Evolutionary conservation across 495 filamentous ascomycete species (phyloP).

Genomic region (Lepraria neglecta): DNA sequence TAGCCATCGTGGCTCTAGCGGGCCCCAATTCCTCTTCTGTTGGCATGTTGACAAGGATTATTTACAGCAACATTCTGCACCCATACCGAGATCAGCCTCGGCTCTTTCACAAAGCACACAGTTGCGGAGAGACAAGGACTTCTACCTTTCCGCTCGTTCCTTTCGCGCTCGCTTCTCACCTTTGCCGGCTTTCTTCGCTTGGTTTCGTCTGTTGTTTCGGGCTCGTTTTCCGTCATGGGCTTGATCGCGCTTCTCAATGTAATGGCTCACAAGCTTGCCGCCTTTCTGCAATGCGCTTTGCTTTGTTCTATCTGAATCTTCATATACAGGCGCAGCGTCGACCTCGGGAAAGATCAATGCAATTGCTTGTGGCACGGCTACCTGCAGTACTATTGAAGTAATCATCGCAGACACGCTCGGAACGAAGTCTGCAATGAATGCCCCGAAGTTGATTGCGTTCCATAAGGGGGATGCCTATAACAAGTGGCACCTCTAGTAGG

Average conservation of each 20-base stretch:
- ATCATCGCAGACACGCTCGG: not conserved
- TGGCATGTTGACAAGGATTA: not conserved
- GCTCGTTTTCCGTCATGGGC: not conserved
- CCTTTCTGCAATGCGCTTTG: not conserved
- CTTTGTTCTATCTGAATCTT: not conserved
- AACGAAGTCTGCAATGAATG: not conserved
- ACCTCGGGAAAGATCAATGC: slow-evolving; percentile 50
- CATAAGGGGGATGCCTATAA: no score
- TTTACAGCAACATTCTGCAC: slow-evolving; percentile 4
- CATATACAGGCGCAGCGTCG: slow-evolving; percentile 33
- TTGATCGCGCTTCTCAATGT: not conserved
- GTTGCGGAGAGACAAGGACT: not conserved
- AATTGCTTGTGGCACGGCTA: slow-evolving; percentile 46
- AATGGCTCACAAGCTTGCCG: not conserved
- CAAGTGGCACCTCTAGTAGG: no score
- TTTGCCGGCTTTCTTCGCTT: not conserved
- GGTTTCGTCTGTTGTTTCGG: not conserved
- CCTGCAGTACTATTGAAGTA: slow-evolving; percentile 35
- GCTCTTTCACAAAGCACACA: no score
- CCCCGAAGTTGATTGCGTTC: no score
- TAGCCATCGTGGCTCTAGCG: not conserved
- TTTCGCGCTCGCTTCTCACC: not conserved
- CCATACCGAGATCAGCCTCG: no score
- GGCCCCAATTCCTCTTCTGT: not conserved
- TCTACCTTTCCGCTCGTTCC: not conserved